Base-by-base conservation (phyloP, 1,284 basidiomycete species). In the Malassezia cuniculi region DNA sequence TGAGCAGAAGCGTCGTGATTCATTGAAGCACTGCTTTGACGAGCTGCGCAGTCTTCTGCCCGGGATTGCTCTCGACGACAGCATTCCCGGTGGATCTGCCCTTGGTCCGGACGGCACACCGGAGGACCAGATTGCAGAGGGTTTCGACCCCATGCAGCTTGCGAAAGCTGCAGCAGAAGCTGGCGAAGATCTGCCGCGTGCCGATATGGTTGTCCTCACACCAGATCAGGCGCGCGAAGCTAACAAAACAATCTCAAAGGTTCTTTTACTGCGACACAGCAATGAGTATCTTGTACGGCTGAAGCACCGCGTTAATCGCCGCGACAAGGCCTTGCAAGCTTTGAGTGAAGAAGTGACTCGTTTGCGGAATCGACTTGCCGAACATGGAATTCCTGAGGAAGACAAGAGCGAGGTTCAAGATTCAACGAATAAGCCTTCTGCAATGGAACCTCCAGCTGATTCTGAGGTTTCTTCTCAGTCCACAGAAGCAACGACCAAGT, bases 1-100 rank as follows among this genome's bases (percentile, higher is more conserved):
- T 0, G 90, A 97, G 69, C 90, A 97, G 67, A 90, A 93, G 66
- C 79, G 90, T 15, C 78, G 90, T 4, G 90, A 97, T 69, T 85
- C 82, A 26, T 77, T 97, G 52, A 97, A 97, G 71, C 80, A 81
- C 8, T 87, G 85, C 12, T 97, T 90, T 63, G 90, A 97, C 68
- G 87, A 94, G 50, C 75, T 97, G 9, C 82, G 90, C 10, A 69
- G 74, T 6, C 73, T 95, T 10, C 74, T 97, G 0, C 90, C 90
- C 0, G 54, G 50, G 19, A 66, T 66, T 35, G 52, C 53, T 4
- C 48, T 66, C 14, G 63, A 64, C 38, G 61, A 66, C 17, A 52
- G 54, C 20, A 50, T 53, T 11, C 60, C 62, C 11, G 57, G 55
- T 14, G 66, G 62, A 1, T 61, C 60, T 4, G 45, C 54, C 5